Base-by-base conservation (phyloP, 176 grass and related monocot species). In the Triticum monococcum region DNA sequence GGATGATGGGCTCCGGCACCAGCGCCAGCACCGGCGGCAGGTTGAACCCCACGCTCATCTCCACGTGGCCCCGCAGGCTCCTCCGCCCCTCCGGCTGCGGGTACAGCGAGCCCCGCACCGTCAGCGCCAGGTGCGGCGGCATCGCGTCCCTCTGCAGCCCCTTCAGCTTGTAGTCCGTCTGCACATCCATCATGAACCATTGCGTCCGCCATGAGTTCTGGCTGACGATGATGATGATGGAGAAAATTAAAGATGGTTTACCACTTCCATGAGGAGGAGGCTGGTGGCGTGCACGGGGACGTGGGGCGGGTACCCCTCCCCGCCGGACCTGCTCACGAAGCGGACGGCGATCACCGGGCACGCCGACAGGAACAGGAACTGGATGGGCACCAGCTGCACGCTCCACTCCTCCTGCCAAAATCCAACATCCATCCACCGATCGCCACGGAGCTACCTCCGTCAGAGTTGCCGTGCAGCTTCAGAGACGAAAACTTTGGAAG, bases 81-180 rank as follows among this genome's bases (percentile, higher is more conserved):
- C 83, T 63, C 59, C 67, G 86, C 69, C 86, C 92, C 79, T 87
- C 88, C 84, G 88, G 77, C 63, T 94, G 93, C 31, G 96, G 93
- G 86, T 98, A 92, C 66, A 98, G 90, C 45, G 66, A 71, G 65
- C 96, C 96, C 18, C 89, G 79, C 41, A 98, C 91, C 10, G 60
- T 84, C 20, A 95, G 91, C 17, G 90, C 86, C 26, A 95, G 79
- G 60, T 93, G 88, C 48, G 96, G 89, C 25, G 96, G 88, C 90
- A 94, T 89, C 8, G 87, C 64, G 7, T 86, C 72, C 68, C 74
- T 83, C 41, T 90, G 60, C 78, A 98, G 90, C 20, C 96, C 93
- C 67, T 87, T 79, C 43, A 98, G 89, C 86, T 81, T 84, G 91
- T 92, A 98, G 75, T 88, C 92, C 20, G 93, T 95, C 95, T 97